Base-by-base conservation (phyloP, 768 basidiomycete genomes). In the Lentinula lateritia region DNA sequence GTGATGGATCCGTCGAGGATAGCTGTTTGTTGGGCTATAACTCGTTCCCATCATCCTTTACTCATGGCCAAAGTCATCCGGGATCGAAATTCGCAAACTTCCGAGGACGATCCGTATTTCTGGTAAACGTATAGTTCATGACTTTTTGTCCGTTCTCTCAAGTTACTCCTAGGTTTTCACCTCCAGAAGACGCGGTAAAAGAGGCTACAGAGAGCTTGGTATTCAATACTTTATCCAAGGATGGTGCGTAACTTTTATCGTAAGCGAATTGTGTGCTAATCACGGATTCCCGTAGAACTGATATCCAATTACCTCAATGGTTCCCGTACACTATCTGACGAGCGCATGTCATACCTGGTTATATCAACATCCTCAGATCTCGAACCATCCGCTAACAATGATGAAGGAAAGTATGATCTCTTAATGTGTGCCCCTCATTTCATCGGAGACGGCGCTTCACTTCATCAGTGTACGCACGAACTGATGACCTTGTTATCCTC, bases 371-470 rank as follows among this genome's bases (percentile, higher is more conserved):
- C 55, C 32, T 32, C 62, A 28, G 32, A 52, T 34, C 45, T 56
- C 55, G 46, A 56, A 58, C 60, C 65, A 13, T 58, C 42, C 13
- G 48, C 35, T 18, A 65, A 66, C 41, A 55, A 62, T 13, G 46
- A 41, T 2, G 64, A 63, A 13, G 39, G 48, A 52, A 10, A 52
- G 8, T 71, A 65, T 57, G 64, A 88, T 64, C 67, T 88, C 50
- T 74, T 86, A 66, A 80, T 89, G 66, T 82, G 81, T 62, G 82
- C 84, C 1, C 80, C 84, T 41, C 88, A 89, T 67, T 88, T 84
- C 68, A 74, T 87, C 41, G 87, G 87, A 23, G 88, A 89, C 63
- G 87, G 87, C 32, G 86, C 86, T 74, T 83, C 85, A 0, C 72
- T 88, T 8, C 87, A 88, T 67, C 76, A 80, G 60, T 83, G 83